A percentile compares a stretch with the other conserved stretches of the same genome.
These are phyloP conservation scores for Cryphonectria radicalis DNA, from an alignment of 2,329 filamentous ascomycete species.

Conservation along the genomic window DNA sequence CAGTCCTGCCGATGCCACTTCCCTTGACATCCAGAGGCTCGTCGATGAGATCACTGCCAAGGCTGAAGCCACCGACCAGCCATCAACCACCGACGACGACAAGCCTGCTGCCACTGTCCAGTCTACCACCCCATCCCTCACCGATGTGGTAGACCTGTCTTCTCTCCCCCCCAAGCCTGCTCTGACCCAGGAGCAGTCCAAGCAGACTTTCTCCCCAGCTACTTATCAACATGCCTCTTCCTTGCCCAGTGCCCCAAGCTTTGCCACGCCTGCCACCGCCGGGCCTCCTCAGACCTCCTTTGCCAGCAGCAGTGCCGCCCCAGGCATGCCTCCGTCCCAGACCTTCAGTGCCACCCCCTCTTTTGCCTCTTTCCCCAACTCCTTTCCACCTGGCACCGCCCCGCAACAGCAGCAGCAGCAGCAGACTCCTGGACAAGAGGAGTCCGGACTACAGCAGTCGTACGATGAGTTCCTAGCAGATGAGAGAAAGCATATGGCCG, in stretches of 20 bases:
- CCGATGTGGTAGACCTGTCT: slow-evolving; percentile 33
- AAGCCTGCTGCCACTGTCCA: slow-evolving; percentile 29
- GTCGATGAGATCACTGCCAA: slow-evolving; percentile 42
- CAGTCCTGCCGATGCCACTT: slow-evolving; percentile 30
- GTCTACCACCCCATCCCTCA: slow-evolving; percentile 28
- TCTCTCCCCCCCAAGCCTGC: slow-evolving; percentile 39
- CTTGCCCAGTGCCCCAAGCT: slow-evolving; percentile 26
- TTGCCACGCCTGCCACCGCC: slow-evolving; percentile 21
- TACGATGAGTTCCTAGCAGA: slow-evolving; percentile 76
- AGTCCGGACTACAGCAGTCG: slow-evolving; percentile 55
- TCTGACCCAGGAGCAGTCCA: slow-evolving; percentile 34
- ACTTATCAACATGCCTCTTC: slow-evolving; percentile 30
- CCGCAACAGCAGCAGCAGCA: slow-evolving; percentile 7
- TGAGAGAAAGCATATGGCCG: slow-evolving; percentile 75
- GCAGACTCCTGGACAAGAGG: slow-evolving; percentile 21
- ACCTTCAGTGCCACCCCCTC: slow-evolving; percentile 21
- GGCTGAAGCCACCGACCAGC: slow-evolving; percentile 33
- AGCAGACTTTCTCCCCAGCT: slow-evolving; percentile 28
- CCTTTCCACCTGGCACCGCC: slow-evolving; percentile 27
- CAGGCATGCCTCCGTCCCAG: slow-evolving; percentile 24
- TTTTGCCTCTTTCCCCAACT: slow-evolving; percentile 29
- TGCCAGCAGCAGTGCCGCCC: slow-evolving; percentile 22
- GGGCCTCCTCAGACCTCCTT: slow-evolving; percentile 23
- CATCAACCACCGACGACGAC: slow-evolving; percentile 20
- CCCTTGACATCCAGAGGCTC: slow-evolving; percentile 43